These are phyloP conservation scores for Yamadazyma sp. DNA, from an alignment of 1,139 yeast genomes.

Conservation along the genomic window DNA sequence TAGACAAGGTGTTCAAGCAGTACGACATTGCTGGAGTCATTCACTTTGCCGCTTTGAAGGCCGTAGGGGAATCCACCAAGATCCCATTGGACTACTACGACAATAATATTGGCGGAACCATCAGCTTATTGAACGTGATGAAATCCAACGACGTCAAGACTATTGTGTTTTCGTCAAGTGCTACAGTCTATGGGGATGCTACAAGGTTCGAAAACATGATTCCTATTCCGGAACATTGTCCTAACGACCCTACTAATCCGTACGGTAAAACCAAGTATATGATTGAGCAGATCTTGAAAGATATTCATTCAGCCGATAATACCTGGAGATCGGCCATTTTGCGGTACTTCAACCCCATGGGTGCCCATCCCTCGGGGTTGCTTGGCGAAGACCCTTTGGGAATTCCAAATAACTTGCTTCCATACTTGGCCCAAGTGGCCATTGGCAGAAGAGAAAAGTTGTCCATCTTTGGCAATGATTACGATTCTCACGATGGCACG, in stretches of 20 bases:
- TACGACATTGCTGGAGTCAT: constrained; percentile 61
- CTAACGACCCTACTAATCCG: constrained; percentile 74
- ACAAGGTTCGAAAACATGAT: constrained; percentile 72
- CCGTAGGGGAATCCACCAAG: constrained; percentile 78
- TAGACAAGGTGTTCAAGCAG: constrained; percentile 48
- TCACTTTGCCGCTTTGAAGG: constrained; percentile 86
- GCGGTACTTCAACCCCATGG: constrained; percentile 80
- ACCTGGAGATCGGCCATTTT: constrained; percentile 64
- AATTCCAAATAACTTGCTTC: constrained; percentile 73
- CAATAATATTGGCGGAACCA: constrained; percentile 68
- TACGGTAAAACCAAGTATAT: constrained; percentile 72
- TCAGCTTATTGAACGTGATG: constrained; percentile 58
- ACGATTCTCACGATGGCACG: constrained; percentile 72
- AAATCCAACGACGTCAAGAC: constrained; percentile 45
- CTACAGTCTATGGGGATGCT: constrained; percentile 85
- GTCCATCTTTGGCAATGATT: constrained; percentile 66
- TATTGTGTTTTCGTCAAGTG: constrained; percentile 77
- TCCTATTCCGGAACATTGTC: constrained; percentile 80
- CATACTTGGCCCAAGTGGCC: constrained; percentile 77
- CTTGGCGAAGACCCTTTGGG: constrained; percentile 83
- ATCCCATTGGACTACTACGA: constrained; percentile 73
- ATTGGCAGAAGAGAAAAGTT: constrained; percentile 68
- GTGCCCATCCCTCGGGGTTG: constrained; percentile 80
- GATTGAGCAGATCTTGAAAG: constrained; percentile 64
- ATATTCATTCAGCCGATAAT: constrained; percentile 48